Evolutionary conservation across 2,329 filamentous ascomycete genomes (phyloP).

Genomic region (Epichloe bromicola): DNA sequence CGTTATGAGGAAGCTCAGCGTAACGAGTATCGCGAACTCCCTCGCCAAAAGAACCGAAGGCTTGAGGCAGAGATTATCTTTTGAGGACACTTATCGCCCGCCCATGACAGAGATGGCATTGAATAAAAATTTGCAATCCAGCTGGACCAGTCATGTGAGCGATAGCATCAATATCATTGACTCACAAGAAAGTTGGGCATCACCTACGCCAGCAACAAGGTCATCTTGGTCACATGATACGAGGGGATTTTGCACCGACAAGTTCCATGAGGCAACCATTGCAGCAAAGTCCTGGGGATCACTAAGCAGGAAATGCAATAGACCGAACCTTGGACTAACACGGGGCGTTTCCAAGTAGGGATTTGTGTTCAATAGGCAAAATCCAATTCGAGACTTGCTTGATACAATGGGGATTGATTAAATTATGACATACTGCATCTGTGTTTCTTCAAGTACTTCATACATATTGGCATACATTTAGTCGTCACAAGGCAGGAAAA

Average conservation of each 20-base stretch:
- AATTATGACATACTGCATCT: not conserved
- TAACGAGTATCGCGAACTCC: constrained; percentile 63
- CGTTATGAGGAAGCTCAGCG: constrained; percentile 78
- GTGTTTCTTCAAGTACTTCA: not conserved
- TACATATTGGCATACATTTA: constrained; percentile 2
- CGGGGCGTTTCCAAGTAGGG: not conserved
- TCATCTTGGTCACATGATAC: constrained; percentile 1
- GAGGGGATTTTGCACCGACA: not conserved
- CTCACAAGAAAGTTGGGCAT: not conserved
- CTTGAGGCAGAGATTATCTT: constrained; percentile 15
- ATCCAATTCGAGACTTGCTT: not conserved
- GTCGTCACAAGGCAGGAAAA: not conserved
- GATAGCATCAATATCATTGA: not conserved
- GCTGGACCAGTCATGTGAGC: not conserved
- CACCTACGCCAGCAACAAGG: not conserved
- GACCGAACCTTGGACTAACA: not conserved
- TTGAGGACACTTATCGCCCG: constrained; percentile 3
- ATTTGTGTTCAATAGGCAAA: not conserved
- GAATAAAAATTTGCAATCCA: not conserved
- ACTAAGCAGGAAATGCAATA: not conserved
- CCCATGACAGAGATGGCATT: not conserved
- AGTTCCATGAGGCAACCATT: not conserved
- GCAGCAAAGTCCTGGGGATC: constrained; percentile 4
- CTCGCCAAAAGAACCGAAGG: constrained; percentile 62
- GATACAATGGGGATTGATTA: not conserved